phyloP scores from a whole-genome alignment of 805 yeast species.

The Kuraishia molischiana region DNA sequence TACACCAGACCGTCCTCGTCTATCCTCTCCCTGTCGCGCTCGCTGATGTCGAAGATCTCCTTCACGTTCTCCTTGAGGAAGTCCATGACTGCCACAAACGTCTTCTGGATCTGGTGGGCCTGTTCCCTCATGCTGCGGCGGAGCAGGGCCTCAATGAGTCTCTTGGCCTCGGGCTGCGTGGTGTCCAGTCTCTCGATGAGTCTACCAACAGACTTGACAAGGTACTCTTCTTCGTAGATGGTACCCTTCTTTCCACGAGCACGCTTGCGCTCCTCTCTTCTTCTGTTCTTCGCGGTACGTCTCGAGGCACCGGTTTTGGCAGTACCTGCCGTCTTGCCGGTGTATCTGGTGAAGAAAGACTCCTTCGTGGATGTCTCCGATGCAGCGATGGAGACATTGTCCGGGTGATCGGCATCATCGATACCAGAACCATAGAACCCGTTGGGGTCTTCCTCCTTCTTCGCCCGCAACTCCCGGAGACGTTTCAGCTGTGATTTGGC shows the following conservation, averaged over 20 bases:
- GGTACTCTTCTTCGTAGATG: constrained; percentile 92
- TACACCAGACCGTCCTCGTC: constrained; percentile 86
- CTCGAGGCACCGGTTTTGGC: constrained; percentile 96
- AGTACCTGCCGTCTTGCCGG: constrained; percentile 93
- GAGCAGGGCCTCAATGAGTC: constrained; percentile 64
- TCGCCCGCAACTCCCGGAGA: constrained; percentile 72
- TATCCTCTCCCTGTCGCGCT: constrained; percentile 77
- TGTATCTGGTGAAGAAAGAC: constrained; percentile 89
- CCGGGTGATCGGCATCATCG: constrained; percentile 66
- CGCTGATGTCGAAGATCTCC: constrained; percentile 77
- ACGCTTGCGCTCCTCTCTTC: constrained; percentile 90
- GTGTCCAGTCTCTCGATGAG: constrained; percentile 71
- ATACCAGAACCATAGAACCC: constrained; percentile 68
- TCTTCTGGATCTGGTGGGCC: constrained; percentile 71
- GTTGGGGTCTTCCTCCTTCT: constrained; percentile 78
- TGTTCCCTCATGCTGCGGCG: constrained; percentile 68
- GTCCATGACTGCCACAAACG: constrained; percentile 45
- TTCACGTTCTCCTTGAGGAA: constrained; percentile 49
- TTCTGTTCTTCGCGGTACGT: constrained; percentile 81
- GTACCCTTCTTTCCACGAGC: constrained; percentile 98
- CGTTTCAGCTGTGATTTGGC: constrained; percentile 73
- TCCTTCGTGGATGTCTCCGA: constrained; percentile 89
- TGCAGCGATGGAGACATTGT: constrained; percentile 90
- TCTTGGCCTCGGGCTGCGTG: constrained; percentile 65
- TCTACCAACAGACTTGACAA: constrained; percentile 81